phyloP scores from a whole-genome alignment of 164 flowering plant genomes.

The Vitis vinifera region DNA sequence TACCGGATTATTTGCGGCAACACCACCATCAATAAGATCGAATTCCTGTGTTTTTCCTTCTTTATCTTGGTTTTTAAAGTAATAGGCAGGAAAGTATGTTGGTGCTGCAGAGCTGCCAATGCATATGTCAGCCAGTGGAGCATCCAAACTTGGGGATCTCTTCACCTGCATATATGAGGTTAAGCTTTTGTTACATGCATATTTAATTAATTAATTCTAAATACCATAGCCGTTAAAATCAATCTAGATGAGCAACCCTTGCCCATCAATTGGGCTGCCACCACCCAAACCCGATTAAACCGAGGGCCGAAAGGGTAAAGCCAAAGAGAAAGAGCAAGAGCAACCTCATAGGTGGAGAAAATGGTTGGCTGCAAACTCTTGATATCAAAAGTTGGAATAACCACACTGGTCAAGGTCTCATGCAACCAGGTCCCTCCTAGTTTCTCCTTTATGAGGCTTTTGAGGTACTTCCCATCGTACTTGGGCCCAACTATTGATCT shows the following conservation, averaged over 20 bases:
- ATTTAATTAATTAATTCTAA: too few relatives aligned
- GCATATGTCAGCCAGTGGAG: not conserved
- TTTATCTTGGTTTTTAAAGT: not conserved
- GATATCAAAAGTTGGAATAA: too few relatives aligned
- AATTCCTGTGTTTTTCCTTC: too few relatives aligned
- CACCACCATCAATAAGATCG: not conserved
- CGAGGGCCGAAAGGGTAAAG: too few relatives aligned
- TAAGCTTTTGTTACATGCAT: too few relatives aligned
- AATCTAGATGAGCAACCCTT: not conserved
- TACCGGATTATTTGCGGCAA: not conserved
- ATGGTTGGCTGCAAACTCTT: not conserved
- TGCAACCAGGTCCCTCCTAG: not conserved
- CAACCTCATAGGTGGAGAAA: not conserved
- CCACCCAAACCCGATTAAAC: too few relatives aligned
- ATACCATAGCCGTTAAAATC: not conserved
- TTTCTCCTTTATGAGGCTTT: not conserved
- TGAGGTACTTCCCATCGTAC: not conserved
- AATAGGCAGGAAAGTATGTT: not conserved
- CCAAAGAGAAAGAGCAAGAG: too few relatives aligned
- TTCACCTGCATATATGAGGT: not conserved
- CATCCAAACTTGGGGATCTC: not conserved
- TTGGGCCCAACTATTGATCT: too few relatives aligned
- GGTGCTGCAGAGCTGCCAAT: not conserved
- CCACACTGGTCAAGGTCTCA: not conserved
- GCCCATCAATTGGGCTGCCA: too few relatives aligned